Evolutionary conservation across 345 rosid genomes (phyloP), one percentile per base, ranked within the genome.

Genomic region (Syzygium oleosum): DNA sequence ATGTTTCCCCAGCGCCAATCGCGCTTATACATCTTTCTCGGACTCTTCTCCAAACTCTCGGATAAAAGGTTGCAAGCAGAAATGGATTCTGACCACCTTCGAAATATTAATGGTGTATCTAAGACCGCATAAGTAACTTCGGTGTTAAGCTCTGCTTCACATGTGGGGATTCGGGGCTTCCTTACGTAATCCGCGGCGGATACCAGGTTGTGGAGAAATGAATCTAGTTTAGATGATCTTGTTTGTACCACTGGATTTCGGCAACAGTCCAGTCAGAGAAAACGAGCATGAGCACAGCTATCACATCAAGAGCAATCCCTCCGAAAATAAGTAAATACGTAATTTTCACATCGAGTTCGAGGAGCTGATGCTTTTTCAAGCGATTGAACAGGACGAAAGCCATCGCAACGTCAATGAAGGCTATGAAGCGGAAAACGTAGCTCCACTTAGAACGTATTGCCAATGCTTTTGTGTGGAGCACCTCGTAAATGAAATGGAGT

Each of bases 141-240:
- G 5, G 0, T 25, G 13, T 58, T 1, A 58, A 29, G 14, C 65
- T 25, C 3, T 58, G 7, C 65, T 25, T 58, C 3, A 1, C n/a
- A 25, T 25, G 0, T 22, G 65, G 3, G 0, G 7, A 58, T 5
- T 58, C 7, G 29, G 1, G 65, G 29, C 6, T 2, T 58, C 7
- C 7, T 0, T 25, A 25, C 7, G 65, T 58, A 6, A 58, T 58
- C 65, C 5, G 15, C 0, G 0, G 65, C 0, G 16, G 65, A 58
- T 58, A 12, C 0, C 0, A 25, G 0, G 65, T 0, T 0, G 29
- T 25, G 0, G 65, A 58, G 15, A 61, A 61, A 61, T 12, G 68
- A 61, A 61, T 27, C 0, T n/a, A n/a, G 68, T 61, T 1, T 61
- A 61, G 34, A 61, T 61, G 68, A 61, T 61, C 34, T 1, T 0